Evolutionary conservation across 1,139 yeast species (phyloP), one percentile per base, ranked within the genome.

Genomic region (Scheffersomyces stambukii): DNA sequence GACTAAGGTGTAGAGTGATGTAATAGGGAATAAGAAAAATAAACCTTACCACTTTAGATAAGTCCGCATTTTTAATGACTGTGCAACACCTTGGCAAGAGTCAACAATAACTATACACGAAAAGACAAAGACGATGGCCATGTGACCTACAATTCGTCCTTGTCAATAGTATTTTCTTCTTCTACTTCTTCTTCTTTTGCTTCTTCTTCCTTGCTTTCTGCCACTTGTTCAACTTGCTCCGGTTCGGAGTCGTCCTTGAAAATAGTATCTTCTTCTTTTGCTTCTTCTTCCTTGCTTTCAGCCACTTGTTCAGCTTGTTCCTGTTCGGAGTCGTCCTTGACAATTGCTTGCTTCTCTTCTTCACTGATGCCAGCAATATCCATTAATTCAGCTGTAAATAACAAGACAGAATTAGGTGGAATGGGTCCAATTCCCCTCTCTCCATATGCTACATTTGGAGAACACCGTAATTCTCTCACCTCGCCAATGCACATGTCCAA

Each of bases 401-500:
- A 44, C 41, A 84, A 65, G 27, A 80, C 81, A 17, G 95, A 75
- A 45, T 75, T 73, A 19, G 82, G 78, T 17, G 94, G 94, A 51
- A 84, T 83, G 32, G 81, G 81, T 25, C 88, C 89, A 36, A 84
- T 77, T 27, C 93, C 94, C 32, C 75, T 53, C 24, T 64, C 58
- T 31, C 96, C 96, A 45, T 86, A 86, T 6, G 77, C 96, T 48
- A 84, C 59, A 26, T 70, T 69, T 8, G 91, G 70, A 27, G 95
- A 95, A 50, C 88, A 84, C 23, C 76, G 73, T 45, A 86, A 67
- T 44, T 73, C 77, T 50, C 95, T 75, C 61, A 78, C 72, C 56
- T 86, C 96, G 28, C 95, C 95, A 52, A 83, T 68, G 57, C 96
- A 86, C 91, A 84, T 83, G 30, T 79, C 63, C 25, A 50, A 43